phyloP scores from a whole-genome alignment of 2,329 filamentous ascomycete genomes.

The Xylaria sp. region DNA sequence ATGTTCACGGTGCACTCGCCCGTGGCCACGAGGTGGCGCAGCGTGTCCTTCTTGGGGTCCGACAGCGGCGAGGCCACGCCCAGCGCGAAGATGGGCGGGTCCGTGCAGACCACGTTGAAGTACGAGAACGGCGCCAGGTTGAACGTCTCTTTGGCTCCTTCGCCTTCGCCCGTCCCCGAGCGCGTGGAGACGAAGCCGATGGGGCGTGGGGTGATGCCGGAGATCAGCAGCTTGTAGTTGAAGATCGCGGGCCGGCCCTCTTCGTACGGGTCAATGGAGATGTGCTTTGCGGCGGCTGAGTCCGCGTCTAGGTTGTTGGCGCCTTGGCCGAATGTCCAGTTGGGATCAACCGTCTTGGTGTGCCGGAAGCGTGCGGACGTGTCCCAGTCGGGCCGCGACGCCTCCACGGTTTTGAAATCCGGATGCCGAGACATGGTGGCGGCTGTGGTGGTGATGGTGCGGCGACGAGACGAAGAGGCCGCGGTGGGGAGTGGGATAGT shows the following conservation, averaged over 20 bases:
- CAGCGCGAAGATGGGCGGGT: constrained; percentile 83
- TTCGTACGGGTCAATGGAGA: constrained; percentile 84
- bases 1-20: constrained; percentile 88
- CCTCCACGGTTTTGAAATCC: constrained; percentile 80
- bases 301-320: constrained; percentile 62
- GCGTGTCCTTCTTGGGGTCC: constrained; percentile 83
- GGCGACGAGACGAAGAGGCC: neutral
- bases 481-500: neutral
- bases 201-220: constrained; percentile 82
- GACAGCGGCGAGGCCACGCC: constrained; percentile 60
- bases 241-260: constrained; percentile 71
- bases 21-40: constrained; percentile 77
- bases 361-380: constrained; percentile 59
- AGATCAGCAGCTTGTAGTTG: constrained; percentile 96
- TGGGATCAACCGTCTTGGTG: constrained; percentile 72
- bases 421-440: constrained; percentile 64
- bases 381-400: constrained; percentile 71
- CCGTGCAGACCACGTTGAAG: constrained; percentile 84
- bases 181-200: constrained; percentile 73
- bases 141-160: constrained; percentile 65
- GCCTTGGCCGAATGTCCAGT: constrained; percentile 74
- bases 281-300: constrained; percentile 58
- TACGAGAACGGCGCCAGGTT: constrained; percentile 93
- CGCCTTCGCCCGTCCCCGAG: constrained; percentile 44
- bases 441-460: constrained; percentile 15